Percentiles rank a stretch among this genome's conserved stretches.
phyloP scores from a whole-genome alignment of 1,284 basidiomycete species.

The Serendipita sp. region DNA sequence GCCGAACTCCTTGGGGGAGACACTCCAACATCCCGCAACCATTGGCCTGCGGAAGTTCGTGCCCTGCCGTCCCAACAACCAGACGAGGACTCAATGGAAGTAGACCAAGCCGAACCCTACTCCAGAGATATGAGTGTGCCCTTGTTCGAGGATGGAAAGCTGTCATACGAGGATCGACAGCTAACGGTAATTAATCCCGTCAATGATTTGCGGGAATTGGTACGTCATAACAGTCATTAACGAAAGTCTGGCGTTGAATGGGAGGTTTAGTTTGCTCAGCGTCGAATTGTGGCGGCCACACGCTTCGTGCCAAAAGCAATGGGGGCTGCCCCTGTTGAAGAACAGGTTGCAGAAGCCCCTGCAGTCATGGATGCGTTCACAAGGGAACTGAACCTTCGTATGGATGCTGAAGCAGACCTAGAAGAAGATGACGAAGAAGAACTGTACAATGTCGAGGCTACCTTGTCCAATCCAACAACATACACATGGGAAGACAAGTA shows the following conservation, averaged over 20 bases:
- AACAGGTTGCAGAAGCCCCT: constrained; percentile 19
- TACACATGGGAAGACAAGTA: constrained; percentile 99
- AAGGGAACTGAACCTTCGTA: constrained; percentile 17
- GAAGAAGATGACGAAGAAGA: constrained; percentile 94
- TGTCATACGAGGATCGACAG: constrained; percentile 64
- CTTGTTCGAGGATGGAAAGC: constrained; percentile 51
- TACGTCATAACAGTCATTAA: constrained; percentile 26
- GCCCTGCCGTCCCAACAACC: constrained; percentile 4
- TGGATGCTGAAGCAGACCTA: constrained; percentile 55
- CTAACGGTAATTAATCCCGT: constrained; percentile 58
- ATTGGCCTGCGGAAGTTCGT: constrained; percentile 20
- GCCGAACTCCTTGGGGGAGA: constrained; percentile 80
- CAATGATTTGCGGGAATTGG: constrained; percentile 53
- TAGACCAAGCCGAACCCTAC: constrained; percentile 56
- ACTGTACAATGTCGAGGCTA: constrained; percentile 81
- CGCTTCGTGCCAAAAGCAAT: constrained; percentile 69
- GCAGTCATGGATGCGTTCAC: constrained; percentile 27
- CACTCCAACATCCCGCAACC: constrained; percentile 24
- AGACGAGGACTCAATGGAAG: constrained; percentile 19
- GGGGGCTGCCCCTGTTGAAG: constrained; percentile 32
- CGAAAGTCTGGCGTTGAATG: neutral
- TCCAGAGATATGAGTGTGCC: constrained; percentile 70
- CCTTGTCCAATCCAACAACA: constrained; percentile 61
- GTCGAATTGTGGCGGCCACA: constrained; percentile 63
- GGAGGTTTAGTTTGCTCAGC: constrained; percentile 49